phyloP scores from a whole-genome alignment of 306 rosid species.

The Trichosanthes cucumerina region DNA sequence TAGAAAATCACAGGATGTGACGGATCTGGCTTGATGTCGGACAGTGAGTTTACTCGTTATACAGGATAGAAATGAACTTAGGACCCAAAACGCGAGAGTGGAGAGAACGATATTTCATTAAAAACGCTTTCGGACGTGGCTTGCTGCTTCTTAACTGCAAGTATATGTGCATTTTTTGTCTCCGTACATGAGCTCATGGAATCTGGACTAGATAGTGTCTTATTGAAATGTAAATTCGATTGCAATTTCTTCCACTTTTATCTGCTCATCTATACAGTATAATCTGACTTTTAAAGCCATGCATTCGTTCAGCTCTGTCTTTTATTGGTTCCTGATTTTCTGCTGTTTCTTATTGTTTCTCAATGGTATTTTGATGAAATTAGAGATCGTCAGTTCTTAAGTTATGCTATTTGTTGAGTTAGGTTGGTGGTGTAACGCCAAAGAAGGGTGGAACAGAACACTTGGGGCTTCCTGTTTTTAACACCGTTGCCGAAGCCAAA shows the following conservation, averaged over 20 bases:
- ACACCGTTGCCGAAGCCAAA: slow-evolving; percentile 86
- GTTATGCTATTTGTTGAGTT: slow-evolving; percentile 7
- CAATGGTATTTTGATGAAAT: background rate
- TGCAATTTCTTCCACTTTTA: background rate
- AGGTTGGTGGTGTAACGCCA: slow-evolving; percentile 98
- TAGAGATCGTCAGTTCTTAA: background rate
- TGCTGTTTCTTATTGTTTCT: background rate
- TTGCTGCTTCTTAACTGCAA: background rate
- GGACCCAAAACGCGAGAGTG: background rate
- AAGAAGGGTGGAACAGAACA: slow-evolving; percentile 98
- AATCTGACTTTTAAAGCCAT: background rate
- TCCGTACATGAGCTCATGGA: background rate
- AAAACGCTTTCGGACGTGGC: background rate
- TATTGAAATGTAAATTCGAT: background rate
- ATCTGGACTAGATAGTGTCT: background rate
- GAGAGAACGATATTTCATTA: background rate
- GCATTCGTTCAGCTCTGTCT: background rate
- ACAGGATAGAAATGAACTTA: background rate
- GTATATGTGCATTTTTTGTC: background rate
- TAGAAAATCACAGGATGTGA: background rate
- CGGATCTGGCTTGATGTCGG: slow-evolving; percentile 2
- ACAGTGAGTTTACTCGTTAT: background rate
- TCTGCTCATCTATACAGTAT: background rate
- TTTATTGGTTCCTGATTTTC: background rate
- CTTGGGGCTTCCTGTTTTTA: slow-evolving; percentile 96